A percentile compares a stretch with the other conserved stretches of the same genome.
phyloP scores from a whole-genome alignment of 2,329 filamentous ascomycete genomes.

The Nemania sp. region DNA sequence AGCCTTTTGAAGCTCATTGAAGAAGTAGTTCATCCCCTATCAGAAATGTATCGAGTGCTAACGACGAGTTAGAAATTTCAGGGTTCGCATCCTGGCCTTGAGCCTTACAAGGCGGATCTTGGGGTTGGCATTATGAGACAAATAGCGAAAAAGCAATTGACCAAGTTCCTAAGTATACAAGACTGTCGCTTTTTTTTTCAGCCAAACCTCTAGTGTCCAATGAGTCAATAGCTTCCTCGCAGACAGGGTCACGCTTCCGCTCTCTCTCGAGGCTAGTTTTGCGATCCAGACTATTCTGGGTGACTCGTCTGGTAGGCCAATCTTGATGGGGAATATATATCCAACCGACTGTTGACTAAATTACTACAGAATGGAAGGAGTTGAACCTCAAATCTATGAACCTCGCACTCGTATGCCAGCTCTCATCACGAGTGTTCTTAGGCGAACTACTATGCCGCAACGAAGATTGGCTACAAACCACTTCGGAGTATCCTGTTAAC shows the following conservation, averaged over 20 bases:
- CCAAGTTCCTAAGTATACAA: conserved; percentile 13
- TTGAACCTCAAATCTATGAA: background rate
- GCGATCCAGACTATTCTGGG: conserved; percentile 9
- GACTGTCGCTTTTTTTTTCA: background rate
- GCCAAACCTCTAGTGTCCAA: background rate
- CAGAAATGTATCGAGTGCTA: background rate
- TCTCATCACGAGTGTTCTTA: conserved; percentile 16
- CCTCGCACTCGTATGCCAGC: conserved; percentile 6
- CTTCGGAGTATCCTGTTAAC: background rate
- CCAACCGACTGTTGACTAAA: background rate
- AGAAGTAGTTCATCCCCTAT: background rate
- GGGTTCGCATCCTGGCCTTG: conserved; percentile 4
- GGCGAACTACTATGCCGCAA: conserved; percentile 18
- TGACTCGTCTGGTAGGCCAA: conserved; percentile 3
- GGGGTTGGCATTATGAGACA: background rate
- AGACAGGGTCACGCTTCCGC: conserved; percentile 14
- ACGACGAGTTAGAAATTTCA: conserved; percentile 11
- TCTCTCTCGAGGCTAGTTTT: conserved; percentile 9
- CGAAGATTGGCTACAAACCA: conserved; percentile 6
- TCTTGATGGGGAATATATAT: too few relatives aligned
- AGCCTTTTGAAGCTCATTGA: background rate
- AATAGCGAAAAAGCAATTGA: conserved; percentile 17
- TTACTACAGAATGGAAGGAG: conserved; percentile 10
- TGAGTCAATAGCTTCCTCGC: background rate
- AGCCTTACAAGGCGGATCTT: background rate